Base-by-base conservation (phyloP, 2,329 filamentous ascomycete genomes). In the Acrocalymma vagum region DNA sequence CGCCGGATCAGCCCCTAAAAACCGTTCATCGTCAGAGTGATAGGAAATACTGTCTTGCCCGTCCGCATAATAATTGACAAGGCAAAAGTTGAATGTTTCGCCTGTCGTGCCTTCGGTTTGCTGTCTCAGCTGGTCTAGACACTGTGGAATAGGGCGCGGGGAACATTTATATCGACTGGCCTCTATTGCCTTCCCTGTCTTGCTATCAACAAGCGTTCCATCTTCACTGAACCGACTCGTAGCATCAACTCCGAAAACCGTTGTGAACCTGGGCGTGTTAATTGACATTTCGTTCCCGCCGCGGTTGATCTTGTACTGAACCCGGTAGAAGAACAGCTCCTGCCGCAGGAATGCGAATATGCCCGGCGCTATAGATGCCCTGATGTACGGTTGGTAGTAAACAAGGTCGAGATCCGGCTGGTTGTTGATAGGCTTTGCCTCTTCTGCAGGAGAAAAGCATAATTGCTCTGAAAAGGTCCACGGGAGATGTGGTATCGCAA, bases 41-140 rank as follows among this genome's bases (percentile, higher is more conserved):
- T 87, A 93, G 9, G 84, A 81, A 32, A 93, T 93, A 53, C 85
- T 89, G 64, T 93, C 88, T 5, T 82, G 74, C 0, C 88, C 88
- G 3, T 80, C 81, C n/a, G 85, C 85, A 61, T 93, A 93, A 71
- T 93, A 93, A 60, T 93, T 93, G 4, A 93, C 86, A 1, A 93
- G 77, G 45, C 85, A 88, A 63, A 92, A 90, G 62, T 93, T 93
- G 70, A 87, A 93, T 1, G 62, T 77, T 57, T 81, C 81, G n/a
- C 78, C 78, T 1, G 86, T 88, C 0, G 82, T 80, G 4, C 78
- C 75, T 66, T 93, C 86, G 1, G 86, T 83, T 8, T 82, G 76
- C 22, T 67, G 71, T 8, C 84, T 80, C 6, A 93, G 76, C 5
- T 76, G 67, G 25, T 88, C 81, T 0, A 93, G 77, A 55, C 87